These are phyloP conservation scores for Stylonectria norvegica DNA, from an alignment of 2,329 filamentous ascomycete genomes.

Conservation along the genomic window DNA sequence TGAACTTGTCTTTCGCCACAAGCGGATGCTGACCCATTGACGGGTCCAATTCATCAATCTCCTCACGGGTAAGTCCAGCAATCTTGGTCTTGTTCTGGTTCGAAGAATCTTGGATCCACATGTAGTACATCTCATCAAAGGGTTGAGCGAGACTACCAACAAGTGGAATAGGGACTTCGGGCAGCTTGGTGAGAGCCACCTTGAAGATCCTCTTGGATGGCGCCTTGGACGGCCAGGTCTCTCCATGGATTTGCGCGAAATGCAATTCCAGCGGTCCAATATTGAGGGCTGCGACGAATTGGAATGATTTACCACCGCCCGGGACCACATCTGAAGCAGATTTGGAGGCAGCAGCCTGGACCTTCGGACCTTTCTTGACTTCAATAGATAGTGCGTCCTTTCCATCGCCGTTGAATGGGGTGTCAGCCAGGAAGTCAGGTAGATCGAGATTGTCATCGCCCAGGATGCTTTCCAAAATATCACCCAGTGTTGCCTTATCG, in stretches of 20 bases:
- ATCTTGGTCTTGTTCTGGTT: not conserved
- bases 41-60: not conserved
- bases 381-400: too few species aligned
- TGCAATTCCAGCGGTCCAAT: slow-evolving; percentile 7
- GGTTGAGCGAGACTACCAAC: slow-evolving; percentile 32
- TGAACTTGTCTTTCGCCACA: slow-evolving; percentile 12
- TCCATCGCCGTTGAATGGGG: too few species aligned
- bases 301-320: slow-evolving; percentile 8
- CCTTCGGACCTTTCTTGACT: too few species aligned
- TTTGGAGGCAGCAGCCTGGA: too few species aligned
- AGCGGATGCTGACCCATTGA: not conserved
- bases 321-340: not conserved
- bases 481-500: slow-evolving; percentile 6
- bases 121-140: slow-evolving; percentile 33
- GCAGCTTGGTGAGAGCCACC: not conserved
- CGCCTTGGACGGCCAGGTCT: slow-evolving; percentile 3
- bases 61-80: not conserved
- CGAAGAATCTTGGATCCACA: slow-evolving; percentile 30
- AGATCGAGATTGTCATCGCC: slow-evolving; percentile 4
- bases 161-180: slow-evolving; percentile 22
- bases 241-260: slow-evolving; percentile 14
- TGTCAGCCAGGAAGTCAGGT: slow-evolving; percentile 9
- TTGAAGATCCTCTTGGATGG: slow-evolving; percentile 21
- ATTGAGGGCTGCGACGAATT: slow-evolving; percentile 11
- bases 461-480: slow-evolving; percentile 8